Evolutionary conservation across 2,329 filamentous ascomycete genomes (phyloP).

Genomic region (Cercospora sp.): DNA sequence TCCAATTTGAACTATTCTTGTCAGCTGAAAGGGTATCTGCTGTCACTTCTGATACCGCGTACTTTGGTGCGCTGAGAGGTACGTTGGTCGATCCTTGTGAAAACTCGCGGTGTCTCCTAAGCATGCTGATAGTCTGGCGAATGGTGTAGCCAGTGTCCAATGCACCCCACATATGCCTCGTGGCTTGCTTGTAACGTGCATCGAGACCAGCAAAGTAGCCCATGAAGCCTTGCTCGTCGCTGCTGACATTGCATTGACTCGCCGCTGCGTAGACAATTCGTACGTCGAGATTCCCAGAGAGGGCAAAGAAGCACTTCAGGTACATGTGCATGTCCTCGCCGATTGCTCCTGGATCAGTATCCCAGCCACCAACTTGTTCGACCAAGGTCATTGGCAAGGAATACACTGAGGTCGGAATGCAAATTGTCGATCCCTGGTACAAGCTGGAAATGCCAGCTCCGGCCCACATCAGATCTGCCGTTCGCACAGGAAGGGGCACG

Average conservation of each 20-base stretch:
- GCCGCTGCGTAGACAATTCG: constrained; percentile 66
- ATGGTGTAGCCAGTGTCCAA: constrained; percentile 68
- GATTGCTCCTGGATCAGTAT: constrained; percentile 68
- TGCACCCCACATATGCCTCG: constrained; percentile 75
- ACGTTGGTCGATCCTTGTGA: constrained; percentile 19
- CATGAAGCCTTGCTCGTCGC: constrained; percentile 55
- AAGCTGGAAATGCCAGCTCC: constrained; percentile 69
- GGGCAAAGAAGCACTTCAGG: constrained; percentile 73
- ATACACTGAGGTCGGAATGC: constrained; percentile 73
- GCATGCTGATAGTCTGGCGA: constrained; percentile 37
- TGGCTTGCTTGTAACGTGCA: constrained; percentile 69
- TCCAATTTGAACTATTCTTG: constrained; percentile 34
- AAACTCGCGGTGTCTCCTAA: constrained; percentile 27
- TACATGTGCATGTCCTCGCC: constrained; percentile 78
- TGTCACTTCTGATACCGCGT: constrained; percentile 17
- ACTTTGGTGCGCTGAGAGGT: constrained; percentile 33
- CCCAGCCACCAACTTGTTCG: constrained; percentile 71
- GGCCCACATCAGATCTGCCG: constrained; percentile 71
- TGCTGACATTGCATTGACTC: constrained; percentile 71
- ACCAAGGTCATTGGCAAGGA: constrained; percentile 66
- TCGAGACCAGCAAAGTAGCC: constrained; percentile 59
- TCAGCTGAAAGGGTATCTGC: constrained; percentile 17
- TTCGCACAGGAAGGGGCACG: constrained; percentile 66
- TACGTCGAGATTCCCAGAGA: constrained; percentile 67
- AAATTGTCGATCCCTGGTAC: constrained; percentile 62